phyloP scores from a whole-genome alignment of 2,329 filamentous ascomycete species.

The Colletotrichum cereale region DNA sequence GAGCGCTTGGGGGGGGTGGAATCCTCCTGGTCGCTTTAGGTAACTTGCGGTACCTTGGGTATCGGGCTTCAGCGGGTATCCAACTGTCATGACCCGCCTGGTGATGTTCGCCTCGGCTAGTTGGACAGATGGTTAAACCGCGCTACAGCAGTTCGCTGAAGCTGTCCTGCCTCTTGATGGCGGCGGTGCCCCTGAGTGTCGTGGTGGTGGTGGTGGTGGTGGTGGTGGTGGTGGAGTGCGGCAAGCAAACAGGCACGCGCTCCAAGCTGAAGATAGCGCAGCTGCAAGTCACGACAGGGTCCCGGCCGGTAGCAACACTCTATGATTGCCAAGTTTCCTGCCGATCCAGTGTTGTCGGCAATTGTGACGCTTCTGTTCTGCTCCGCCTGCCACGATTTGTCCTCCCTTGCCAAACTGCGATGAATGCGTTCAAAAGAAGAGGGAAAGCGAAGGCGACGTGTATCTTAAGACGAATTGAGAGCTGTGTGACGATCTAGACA shows the following conservation, averaged over 20 bases:
- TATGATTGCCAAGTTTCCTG: conserved; percentile 11
- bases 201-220: not conserved
- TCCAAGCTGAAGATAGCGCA: conserved; percentile 18
- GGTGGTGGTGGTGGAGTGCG: conserved; percentile 22
- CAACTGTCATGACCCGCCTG: conserved; percentile 22
- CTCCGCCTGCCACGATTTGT: conserved; percentile 4
- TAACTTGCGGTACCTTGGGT: conserved; percentile 32
- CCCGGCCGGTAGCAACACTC: not conserved
- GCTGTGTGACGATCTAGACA: not conserved
- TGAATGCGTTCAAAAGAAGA: not conserved
- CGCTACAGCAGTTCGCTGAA: not conserved
- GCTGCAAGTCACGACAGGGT: conserved; percentile 31
- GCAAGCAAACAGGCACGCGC: conserved; percentile 28
- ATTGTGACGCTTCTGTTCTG: not conserved
- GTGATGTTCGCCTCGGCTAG: conserved; percentile 2
- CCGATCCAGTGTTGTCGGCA: conserved; percentile 4
- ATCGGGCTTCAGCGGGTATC: conserved; percentile 26
- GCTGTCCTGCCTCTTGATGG: not conserved
- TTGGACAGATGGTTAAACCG: conserved; percentile 5
- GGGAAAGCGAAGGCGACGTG: not conserved
- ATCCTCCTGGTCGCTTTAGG: conserved; percentile 16
- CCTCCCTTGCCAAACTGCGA: not conserved
- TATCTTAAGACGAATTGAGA: not conserved
- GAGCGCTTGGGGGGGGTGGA: conserved; percentile 17
- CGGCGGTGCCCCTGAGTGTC: conserved; percentile 3